These are phyloP conservation scores for Plasmodium fragile DNA, from an alignment of 169 alveolate genomes.

Conservation along the genomic window DNA sequence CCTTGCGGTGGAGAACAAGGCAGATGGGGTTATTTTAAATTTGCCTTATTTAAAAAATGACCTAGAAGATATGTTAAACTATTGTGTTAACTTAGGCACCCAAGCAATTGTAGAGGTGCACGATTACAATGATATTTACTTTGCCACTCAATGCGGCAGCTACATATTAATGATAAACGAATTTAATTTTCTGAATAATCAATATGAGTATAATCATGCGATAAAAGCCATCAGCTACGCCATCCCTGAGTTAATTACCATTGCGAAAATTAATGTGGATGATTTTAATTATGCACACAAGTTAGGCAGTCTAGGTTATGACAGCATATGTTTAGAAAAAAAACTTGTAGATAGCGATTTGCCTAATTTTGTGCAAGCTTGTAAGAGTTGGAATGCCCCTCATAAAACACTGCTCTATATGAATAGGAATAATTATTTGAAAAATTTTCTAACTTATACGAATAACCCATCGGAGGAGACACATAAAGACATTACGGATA, in stretches of 20 bases:
- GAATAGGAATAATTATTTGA: constrained; percentile 70
- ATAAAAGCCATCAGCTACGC: constrained; percentile 80
- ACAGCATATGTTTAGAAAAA: constrained; percentile 83
- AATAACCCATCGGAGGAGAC: constrained; percentile 5
- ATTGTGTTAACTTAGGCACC: constrained; percentile 83
- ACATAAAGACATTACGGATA: constrained; percentile 46
- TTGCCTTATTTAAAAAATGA: constrained; percentile 80
- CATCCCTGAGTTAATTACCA: constrained; percentile 81
- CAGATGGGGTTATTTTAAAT: constrained; percentile 87
- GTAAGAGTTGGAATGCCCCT: constrained; percentile 84
- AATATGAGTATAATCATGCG: constrained; percentile 82
- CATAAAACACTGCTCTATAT: constrained; percentile 59
- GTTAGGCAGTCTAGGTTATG: constrained; percentile 85
- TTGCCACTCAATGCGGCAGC: constrained; percentile 80
- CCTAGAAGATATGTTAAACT: constrained; percentile 78
- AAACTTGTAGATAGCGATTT: constrained; percentile 77
- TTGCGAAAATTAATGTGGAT: constrained; percentile 81
- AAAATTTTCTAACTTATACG: constrained; percentile 43
- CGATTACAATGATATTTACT: constrained; percentile 81
- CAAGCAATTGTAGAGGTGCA: constrained; percentile 88
- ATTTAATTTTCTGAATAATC: constrained; percentile 82
- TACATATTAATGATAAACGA: constrained; percentile 80
- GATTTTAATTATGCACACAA: constrained; percentile 78
- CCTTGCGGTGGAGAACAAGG: constrained; percentile 85
- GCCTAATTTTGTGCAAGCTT: constrained; percentile 75